phyloP scores from a whole-genome alignment of 495 filamentous ascomycete species.

The Annulohypoxylon nitens region DNA sequence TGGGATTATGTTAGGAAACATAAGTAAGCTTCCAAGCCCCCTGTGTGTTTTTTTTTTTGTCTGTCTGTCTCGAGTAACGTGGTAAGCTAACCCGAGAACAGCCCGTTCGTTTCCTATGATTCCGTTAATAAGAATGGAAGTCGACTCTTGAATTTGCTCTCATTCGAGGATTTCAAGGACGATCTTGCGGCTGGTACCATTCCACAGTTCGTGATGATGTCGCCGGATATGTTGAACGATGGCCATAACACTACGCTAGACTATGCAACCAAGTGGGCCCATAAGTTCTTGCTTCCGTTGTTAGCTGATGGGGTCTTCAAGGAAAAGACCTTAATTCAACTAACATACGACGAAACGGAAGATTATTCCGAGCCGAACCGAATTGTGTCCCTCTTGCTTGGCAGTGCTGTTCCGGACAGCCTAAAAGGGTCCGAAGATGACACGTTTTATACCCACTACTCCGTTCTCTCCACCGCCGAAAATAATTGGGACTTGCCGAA shows the following conservation, averaged over 20 bases:
- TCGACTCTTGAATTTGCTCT: constrained; percentile 70
- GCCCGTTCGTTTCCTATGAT: constrained; percentile 65
- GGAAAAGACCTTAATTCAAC: constrained; percentile 70
- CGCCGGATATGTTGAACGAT: constrained; percentile 79
- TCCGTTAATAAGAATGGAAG: constrained; percentile 64
- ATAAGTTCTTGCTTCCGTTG: constrained; percentile 69
- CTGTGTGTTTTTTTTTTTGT: too few relatives aligned
- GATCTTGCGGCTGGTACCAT: constrained; percentile 68
- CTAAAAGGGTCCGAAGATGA: constrained; percentile 71
- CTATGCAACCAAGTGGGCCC: constrained; percentile 70
- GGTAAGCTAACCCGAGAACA: constrained; percentile 44
- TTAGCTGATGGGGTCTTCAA: constrained; percentile 70
- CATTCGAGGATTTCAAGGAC: constrained; percentile 69
- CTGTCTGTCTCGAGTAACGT: too few relatives aligned
- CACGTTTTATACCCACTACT: constrained; percentile 81
- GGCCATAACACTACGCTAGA: constrained; percentile 75
- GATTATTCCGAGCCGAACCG: constrained; percentile 69
- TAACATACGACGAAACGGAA: constrained; percentile 76
- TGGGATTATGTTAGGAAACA: constrained; percentile 81
- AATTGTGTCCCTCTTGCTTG: constrained; percentile 73
- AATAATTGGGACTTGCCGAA: constrained; percentile 77
- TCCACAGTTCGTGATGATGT: constrained; percentile 74
- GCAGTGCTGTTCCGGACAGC: constrained; percentile 69
- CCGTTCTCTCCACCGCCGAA: constrained; percentile 71
- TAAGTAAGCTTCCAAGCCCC: constrained; percentile 58